Percentiles rank a stretch among this genome's conserved stretches.
phyloP scores from a whole-genome alignment of 1,284 basidiomycete species.

The Ganoderma meredithae region DNA sequence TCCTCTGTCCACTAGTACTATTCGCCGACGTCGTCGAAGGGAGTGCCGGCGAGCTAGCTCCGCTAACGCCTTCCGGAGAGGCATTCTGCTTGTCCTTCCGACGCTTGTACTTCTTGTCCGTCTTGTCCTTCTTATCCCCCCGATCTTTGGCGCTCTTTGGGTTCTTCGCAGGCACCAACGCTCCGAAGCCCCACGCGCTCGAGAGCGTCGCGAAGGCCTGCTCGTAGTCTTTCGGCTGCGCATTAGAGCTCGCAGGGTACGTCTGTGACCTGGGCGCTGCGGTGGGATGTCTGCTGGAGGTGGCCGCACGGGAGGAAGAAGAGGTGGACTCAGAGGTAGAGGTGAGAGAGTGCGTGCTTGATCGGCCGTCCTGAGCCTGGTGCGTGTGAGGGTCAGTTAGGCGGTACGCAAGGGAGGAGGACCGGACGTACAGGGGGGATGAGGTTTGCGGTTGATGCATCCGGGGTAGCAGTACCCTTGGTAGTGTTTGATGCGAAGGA shows the following conservation, averaged over 20 bases:
- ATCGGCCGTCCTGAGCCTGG: neutral
- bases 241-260: neutral
- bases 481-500: neutral
- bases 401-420: neutral
- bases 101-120: too few species aligned
- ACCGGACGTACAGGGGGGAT: neutral
- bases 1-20: neutral
- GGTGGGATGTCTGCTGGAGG: neutral
- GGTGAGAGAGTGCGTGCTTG: neutral
- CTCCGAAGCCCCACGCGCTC: neutral
- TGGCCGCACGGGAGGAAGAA: neutral
- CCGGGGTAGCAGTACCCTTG: neutral
- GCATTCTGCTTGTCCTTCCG: too few species aligned
- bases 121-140: neutral
- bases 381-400: neutral
- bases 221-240: conserved; percentile 4
- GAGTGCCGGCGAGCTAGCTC: too few species aligned
- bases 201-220: neutral
- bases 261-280: neutral
- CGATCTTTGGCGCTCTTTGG: neutral
- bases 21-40: neutral
- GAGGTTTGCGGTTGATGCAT: neutral
- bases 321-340: neutral
- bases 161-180: neutral
- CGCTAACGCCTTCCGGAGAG: too few species aligned